These are phyloP conservation scores for Crithidia fasciculata DNA, from an alignment of 208 protist genomes.

Conservation along the genomic window DNA sequence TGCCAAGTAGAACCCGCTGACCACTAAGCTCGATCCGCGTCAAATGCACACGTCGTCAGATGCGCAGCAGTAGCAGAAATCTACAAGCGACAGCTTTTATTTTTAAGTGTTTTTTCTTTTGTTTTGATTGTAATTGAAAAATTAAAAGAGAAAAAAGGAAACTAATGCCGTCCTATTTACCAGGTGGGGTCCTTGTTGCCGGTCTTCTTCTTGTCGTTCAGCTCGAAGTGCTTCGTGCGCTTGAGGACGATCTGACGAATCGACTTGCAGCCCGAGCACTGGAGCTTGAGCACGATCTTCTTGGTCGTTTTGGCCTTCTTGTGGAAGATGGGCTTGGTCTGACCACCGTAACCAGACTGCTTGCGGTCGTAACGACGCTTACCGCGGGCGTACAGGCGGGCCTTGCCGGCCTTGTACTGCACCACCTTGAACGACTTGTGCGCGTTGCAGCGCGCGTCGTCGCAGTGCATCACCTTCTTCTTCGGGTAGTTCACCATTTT, in stretches of 20 bases:
- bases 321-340: constrained; percentile 99
- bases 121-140: constrained; percentile 9
- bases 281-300: constrained; percentile 99
- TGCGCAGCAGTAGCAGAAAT: no score
- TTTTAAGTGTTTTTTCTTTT: neutral
- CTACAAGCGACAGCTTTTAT: no score
- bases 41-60: no score
- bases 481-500: constrained; percentile 95
- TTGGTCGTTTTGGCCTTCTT: constrained; percentile 99
- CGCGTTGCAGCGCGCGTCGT: constrained; percentile 90
- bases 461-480: constrained; percentile 94
- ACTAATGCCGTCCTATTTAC: constrained; percentile 46
- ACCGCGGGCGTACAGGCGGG: constrained; percentile 97
- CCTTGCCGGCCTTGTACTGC: constrained; percentile 99
- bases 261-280: constrained; percentile 97
- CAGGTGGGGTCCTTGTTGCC: constrained; percentile 93
- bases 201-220: constrained; percentile 96
- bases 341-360: constrained; percentile 99
- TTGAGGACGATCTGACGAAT: constrained; percentile 96
- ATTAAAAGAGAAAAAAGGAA: constrained; percentile 28
- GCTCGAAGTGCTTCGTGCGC: constrained; percentile 99
- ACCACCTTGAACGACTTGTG: constrained; percentile 99
- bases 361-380: constrained; percentile 99
- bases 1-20: no score
- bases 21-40: no score